phyloP scores from a whole-genome alignment of 768 basidiomycete genomes.

The Omphalotus guepiniiformis region DNA sequence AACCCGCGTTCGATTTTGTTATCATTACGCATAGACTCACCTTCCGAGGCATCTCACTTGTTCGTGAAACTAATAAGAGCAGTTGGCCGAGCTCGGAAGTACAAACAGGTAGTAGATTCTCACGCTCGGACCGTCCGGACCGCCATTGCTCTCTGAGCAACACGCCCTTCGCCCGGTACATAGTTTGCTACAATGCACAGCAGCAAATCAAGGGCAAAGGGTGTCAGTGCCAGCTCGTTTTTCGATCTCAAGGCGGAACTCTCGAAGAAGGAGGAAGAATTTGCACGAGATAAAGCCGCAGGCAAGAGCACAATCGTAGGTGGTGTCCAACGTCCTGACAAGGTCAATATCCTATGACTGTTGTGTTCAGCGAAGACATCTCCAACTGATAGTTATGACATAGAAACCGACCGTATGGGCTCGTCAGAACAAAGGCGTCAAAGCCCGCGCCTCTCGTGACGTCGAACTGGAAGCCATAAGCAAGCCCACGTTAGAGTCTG shows the following conservation, averaged over 20 bases:
- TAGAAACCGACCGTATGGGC: conserved; percentile 81
- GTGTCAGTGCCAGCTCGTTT: conserved; percentile 70
- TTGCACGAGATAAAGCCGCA: conserved; percentile 53
- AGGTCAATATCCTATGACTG: conserved; percentile 38
- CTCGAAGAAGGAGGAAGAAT: conserved; percentile 55
- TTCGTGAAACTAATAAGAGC: too few relatives aligned
- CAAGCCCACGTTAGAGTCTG: conserved; percentile 67
- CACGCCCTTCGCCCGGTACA: too few relatives aligned
- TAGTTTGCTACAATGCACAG: conserved; percentile 28
- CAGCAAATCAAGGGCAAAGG: conserved; percentile 62
- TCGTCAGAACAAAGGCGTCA: conserved; percentile 71
- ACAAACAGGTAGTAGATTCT: too few relatives aligned
- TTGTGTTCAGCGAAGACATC: neutral
- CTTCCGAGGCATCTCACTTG: too few relatives aligned
- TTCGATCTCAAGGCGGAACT: conserved; percentile 80
- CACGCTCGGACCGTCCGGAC: too few relatives aligned
- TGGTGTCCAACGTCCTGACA: conserved; percentile 63
- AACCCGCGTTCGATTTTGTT: too few relatives aligned
- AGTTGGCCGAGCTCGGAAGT: too few relatives aligned
- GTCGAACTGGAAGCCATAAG: conserved; percentile 63
- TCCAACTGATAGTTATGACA: neutral
- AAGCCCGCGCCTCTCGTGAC: conserved; percentile 60
- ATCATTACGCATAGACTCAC: too few relatives aligned
- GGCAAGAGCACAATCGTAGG: conserved; percentile 56
- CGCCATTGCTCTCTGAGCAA: too few relatives aligned